Base-by-base conservation (phyloP, 768 basidiomycete species). In the Artomyces pyxidatus region DNA sequence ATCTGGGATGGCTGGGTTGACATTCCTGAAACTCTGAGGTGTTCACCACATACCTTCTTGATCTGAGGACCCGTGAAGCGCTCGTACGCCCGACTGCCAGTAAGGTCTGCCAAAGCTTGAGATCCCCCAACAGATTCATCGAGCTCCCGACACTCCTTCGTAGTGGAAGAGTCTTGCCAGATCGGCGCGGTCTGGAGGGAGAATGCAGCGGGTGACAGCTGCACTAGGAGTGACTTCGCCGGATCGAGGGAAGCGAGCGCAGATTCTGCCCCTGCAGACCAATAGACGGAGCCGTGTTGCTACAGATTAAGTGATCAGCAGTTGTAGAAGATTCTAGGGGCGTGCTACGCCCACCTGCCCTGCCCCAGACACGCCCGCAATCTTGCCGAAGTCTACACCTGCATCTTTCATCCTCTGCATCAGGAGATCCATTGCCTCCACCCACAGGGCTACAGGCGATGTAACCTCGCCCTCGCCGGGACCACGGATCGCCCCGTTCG, bases 141-240 rank as follows among this genome's bases (percentile, higher is more conserved):
- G 37, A 93, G 67, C 50, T 71, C 74, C 48, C 68, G 68, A 60
- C 90, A 93, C 56, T 92, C 88, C 37, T 68, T 65, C 0, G 80
- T 83, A 0, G 89, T 92, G 0, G 88, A 90, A 1, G 88, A 88
- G 64, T 93, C 91, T 63, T 93, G 89, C 90, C 91, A 94, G 59
- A 92, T 92, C 9, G 89, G 88, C 3, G 84, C 77, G 53, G 73
- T 73, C 1, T 71, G 71, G 11, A 80, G 65, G 6, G 87, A 80
- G 63, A 92, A 90, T 3, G 88, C 88, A 7, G 59, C 62, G 0
- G 76, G 78, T 17, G 69, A 65, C 30, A 92, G 68, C 56, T 90
- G 87, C 3, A 75, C 71, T 9, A 69, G 67, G 8, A 91, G 68
- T 1, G 76, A 61, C 45, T 73, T 65, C 8, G 61, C 52, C 0